Conservation (phyloP, 805 yeast genomes). For the Phaffomyces antillensis region DNA sequence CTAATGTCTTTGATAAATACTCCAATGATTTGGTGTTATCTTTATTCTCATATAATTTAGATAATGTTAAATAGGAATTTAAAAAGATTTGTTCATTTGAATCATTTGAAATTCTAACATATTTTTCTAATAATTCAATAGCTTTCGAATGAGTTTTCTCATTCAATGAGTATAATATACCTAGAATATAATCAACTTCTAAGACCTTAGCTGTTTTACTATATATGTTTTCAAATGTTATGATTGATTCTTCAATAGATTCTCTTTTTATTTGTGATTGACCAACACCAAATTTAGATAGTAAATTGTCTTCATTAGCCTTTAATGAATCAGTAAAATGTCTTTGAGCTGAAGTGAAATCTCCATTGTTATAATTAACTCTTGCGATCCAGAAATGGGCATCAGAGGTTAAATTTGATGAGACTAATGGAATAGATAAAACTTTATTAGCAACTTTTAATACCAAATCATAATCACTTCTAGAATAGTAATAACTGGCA, state of each 20-base stretch:
- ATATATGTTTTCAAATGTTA: constrained; percentile 72
- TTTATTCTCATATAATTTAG: constrained; percentile 61
- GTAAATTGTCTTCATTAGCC: constrained; percentile 53
- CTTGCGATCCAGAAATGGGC: constrained; percentile 84
- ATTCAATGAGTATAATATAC: constrained; percentile 52
- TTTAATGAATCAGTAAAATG: constrained; percentile 67
- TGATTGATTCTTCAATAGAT: constrained; percentile 72
- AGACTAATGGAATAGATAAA: constrained; percentile 30
- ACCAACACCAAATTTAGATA: constrained; percentile 78
- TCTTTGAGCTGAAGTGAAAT: constrained; percentile 64
- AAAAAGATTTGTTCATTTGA: constrained; percentile 50
- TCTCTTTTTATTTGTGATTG: constrained; percentile 75
- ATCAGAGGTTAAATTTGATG: constrained; percentile 45
- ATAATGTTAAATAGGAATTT: constrained; percentile 61
- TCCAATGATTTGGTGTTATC: constrained; percentile 64
- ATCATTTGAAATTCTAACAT: constrained; percentile 54
- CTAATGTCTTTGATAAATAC: constrained; percentile 55
- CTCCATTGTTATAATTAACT: constrained; percentile 51
- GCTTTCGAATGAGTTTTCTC: constrained; percentile 40
- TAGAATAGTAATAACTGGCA: constrained; percentile 67
- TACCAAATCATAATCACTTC: constrained; percentile 51
- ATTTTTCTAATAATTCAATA: constrained; percentile 58
- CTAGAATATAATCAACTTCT: constrained; percentile 72
- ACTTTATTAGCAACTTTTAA: constrained; percentile 49
- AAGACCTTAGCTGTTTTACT: constrained; percentile 59